These are phyloP conservation scores for Grosmannia penicillata DNA, from an alignment of 2,329 filamentous ascomycete genomes.

Conservation along the genomic window DNA sequence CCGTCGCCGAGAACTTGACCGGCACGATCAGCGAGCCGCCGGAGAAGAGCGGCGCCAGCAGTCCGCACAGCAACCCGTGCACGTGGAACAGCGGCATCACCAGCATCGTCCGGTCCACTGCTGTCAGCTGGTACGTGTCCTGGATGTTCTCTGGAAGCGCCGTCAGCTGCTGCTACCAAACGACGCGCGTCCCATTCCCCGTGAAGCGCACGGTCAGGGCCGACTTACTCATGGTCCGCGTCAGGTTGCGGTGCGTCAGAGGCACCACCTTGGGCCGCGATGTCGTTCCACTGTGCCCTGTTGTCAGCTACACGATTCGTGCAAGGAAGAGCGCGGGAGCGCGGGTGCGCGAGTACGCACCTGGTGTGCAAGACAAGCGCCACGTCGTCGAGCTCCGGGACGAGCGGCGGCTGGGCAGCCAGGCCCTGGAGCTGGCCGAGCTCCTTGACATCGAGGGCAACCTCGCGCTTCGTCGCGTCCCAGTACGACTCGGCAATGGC, in stretches of 20 bases:
- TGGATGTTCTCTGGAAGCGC: conserved; percentile 64
- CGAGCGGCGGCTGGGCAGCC: conserved; percentile 22
- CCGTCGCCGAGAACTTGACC: conserved; percentile 61
- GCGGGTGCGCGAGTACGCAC: conserved; percentile 17
- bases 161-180: too few species aligned
- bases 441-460: conserved; percentile 67
- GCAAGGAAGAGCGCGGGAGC: neutral
- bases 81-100: conserved; percentile 90
- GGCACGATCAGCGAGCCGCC: conserved; percentile 72
- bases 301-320: neutral
- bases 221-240: conserved; percentile 52
- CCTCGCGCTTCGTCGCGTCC: conserved; percentile 46
- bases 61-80: conserved; percentile 71
- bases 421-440: conserved; percentile 45
- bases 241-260: conserved; percentile 67
- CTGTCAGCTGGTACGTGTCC: conserved; percentile 57
- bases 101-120: conserved; percentile 63
- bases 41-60: conserved; percentile 61
- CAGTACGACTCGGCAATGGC: conserved; percentile 83
- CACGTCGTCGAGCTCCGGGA: conserved; percentile 58
- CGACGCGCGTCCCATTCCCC: too few species aligned
- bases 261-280: conserved; percentile 76
- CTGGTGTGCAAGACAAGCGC: conserved; percentile 71
- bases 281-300: conserved; percentile 59
- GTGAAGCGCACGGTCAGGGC: too few species aligned